Conservation (phyloP, 2,329 filamentous ascomycete species). For the Bipolaris oryzae region DNA sequence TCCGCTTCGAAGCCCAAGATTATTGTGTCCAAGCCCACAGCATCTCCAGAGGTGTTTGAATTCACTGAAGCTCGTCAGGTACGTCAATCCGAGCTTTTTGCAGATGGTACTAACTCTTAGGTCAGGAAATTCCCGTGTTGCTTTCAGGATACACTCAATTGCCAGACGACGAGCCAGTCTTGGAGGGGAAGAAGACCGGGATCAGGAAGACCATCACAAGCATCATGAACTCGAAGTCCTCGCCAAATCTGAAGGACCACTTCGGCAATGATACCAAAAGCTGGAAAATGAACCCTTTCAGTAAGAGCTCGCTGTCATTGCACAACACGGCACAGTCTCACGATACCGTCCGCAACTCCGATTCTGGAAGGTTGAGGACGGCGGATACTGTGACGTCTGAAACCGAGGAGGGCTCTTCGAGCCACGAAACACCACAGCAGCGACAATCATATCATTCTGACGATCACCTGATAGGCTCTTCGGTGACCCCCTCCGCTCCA, state of each 20-base stretch:
- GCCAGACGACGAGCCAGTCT: not conserved
- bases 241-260: not conserved
- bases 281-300: conserved; percentile 1
- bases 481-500: not conserved
- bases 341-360: not conserved
- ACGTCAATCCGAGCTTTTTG: not conserved
- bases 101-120: not conserved
- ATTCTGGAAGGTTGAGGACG: conserved; percentile 1
- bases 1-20: not conserved
- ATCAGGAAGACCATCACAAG: conserved; percentile 1
- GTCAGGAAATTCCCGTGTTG: not conserved
- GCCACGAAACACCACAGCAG: not conserved
- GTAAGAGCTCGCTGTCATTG: not conserved
- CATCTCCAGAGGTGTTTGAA: not conserved
- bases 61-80: not conserved
- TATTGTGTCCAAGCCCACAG: not conserved
- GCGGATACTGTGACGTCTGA: conserved; percentile 1
- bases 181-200: not conserved
- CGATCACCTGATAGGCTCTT: not conserved
- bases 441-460: not conserved
- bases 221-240: not conserved
- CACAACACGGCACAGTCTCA: not conserved
- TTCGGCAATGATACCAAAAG: not conserved
- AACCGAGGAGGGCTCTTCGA: not conserved
- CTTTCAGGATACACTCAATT: not conserved